Conservation (phyloP, 805 yeast species). For the Wickerhamiella lipophila region DNA sequence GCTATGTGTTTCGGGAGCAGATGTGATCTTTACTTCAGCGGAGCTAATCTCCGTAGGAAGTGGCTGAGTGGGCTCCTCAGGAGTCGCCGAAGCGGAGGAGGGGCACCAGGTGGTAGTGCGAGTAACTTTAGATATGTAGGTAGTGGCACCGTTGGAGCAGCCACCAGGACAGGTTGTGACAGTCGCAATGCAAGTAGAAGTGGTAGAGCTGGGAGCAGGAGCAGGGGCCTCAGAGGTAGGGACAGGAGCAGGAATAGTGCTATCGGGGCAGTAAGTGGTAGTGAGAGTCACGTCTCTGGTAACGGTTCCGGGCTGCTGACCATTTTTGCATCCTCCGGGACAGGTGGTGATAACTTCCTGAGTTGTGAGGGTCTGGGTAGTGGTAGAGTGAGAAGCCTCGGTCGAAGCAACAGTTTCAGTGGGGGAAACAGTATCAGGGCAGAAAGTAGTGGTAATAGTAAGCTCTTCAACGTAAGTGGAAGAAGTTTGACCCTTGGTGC, state of each 20-base stretch:
- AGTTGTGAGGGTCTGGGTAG: conserved; percentile 9
- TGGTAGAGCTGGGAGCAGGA: neutral
- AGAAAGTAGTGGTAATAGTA: conserved; percentile 10
- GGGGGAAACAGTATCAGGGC: conserved; percentile 9
- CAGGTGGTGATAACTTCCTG: conserved; percentile 36
- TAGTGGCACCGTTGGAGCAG: conserved; percentile 8
- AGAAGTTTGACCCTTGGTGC: conserved; percentile 1
- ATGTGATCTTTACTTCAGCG: neutral
- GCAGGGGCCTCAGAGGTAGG: conserved; percentile 22
- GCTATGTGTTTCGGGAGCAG: conserved; percentile 1
- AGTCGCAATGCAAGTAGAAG: conserved; percentile 18
- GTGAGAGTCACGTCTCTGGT: neutral
- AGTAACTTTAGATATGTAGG: neutral
- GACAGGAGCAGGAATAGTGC: neutral
- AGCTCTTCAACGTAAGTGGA: conserved; percentile 2
- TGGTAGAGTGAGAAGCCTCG: neutral
- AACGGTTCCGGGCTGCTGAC: conserved; percentile 2
- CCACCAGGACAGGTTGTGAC: conserved; percentile 9
- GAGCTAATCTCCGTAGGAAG: neutral
- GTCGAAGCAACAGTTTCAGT: neutral
- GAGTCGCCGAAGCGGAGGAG: neutral
- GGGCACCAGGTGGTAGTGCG: conserved; percentile 6
- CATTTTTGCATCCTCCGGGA: conserved; percentile 14
- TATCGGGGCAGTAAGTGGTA: conserved; percentile 11
- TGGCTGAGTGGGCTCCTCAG: conserved; percentile 4